Base-by-base conservation (phyloP, 805 yeast genomes). In the Yamadazyma endophytica region DNA sequence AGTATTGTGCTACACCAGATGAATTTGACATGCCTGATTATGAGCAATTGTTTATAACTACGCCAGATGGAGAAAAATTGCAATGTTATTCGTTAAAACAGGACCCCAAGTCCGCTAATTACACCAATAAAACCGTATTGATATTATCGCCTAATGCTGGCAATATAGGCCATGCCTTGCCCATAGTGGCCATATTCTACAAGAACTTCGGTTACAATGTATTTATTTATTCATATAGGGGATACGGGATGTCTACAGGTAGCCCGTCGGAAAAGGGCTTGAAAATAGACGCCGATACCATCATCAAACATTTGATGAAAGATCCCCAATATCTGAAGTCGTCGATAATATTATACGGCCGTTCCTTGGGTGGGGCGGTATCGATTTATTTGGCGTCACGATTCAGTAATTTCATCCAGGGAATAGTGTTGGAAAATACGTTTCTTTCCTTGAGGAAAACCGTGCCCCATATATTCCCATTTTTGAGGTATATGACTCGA, bases 291-390 rank as follows among this genome's bases (percentile, higher is more conserved):
- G 92, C 95, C 1, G 81, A 79, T 40, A 66, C 87, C 0, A 79
- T 81, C 2, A 65, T 85, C 64, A 57, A 72, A 13, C 82, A 68
- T 45, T 50, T 90, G n/a, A 32, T 48, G 1, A 55, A 64, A 1
- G 81, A 83, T 45, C 60, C 62, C 9, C 79, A 71, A 39, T 68
- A 79, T 33, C 58, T 64, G 29, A 54, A 64, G 29, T 68, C 82
- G 1, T 60, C 77, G 8, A 39, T 89, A 2, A 61, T 86, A 1
- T 63, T 88, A 7, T 88, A 88, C 51, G 97, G 97, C 2, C 68
- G 97, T 29, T 85, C 96, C 7, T 61, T 90, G 9, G 98, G 98
- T 21, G 97, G 97, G 3, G 98, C 97, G 0, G 96, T 85, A 21
- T 87, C 94, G 6, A 73, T 88, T 13, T 83, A 87, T 57, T 72